Evolutionary conservation across 1,139 yeast species (phyloP), one percentile per base, ranked within the genome.

Genomic region (Diutina sp.): DNA sequence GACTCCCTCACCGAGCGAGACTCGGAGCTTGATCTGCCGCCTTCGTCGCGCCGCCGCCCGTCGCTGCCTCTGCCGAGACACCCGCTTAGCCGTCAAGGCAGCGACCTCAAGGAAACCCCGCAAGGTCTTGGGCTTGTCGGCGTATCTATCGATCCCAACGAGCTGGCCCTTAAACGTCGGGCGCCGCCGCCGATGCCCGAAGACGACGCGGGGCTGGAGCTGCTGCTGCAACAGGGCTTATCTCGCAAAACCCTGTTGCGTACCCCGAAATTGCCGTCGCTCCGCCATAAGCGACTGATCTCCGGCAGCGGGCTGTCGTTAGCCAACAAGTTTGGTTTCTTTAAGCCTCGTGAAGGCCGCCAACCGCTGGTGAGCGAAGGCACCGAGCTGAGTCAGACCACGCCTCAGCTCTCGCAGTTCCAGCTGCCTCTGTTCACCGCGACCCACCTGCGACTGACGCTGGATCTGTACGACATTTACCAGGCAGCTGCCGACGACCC

Each of bases 101-200:
- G 58, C 25, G 58, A 58, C 14, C 14, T 14, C 50, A 28, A 63
- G 61, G 29, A 64, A 65, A 44, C 46, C n/a, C 71, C 73, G 6
- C 66, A 67, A 56, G 80, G 80, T 1, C 65, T 76, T 52, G 79
- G 79, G 1, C 66, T 76, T 54, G 77, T 72, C 58, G 77, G 77
- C 4, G 62, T 75, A 51, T 59, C 56, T n/a, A 30, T 59, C 45
- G 51, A 47, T 16, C 9, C 16, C 16, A 29, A 47, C 21, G 70
- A 77, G 1, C 77, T 77, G 1, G 60, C 73, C 2, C 76, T 74
- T 1, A 74, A 47, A 29, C 46, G 46, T 3, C 7, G 78, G 1
- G 74, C 73, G 57, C 66, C 74, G 52, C 78, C 74, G 58, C 60
- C 57, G 11, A 55, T 58, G n/a, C 44, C 48, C 25, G 50, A 53